A percentile compares a stretch with the other conserved stretches of the same genome.
phyloP scores from a whole-genome alignment of 441 rosid species.

The Eugenia klotzschiana region DNA sequence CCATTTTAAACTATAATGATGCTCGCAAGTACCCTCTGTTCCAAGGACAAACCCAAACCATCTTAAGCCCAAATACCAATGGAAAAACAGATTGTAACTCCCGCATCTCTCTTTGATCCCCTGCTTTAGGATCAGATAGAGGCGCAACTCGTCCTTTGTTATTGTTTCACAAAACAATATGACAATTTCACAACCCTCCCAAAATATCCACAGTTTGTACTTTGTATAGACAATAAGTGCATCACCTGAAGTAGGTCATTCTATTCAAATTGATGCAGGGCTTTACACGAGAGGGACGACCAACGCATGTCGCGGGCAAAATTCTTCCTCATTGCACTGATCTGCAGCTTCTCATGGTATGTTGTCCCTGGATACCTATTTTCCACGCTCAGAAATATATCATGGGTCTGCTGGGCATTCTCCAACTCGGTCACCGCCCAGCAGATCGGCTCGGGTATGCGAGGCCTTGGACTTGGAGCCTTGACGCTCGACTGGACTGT shows the following conservation, averaged over 20 bases:
- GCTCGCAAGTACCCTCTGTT: not conserved
- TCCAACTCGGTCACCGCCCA: constrained; percentile 71
- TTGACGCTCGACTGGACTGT: constrained; percentile 74
- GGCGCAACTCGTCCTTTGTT: not conserved
- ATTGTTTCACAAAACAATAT: not conserved
- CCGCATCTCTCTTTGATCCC: not conserved
- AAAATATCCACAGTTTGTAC: not conserved
- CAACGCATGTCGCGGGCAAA: constrained; percentile 49
- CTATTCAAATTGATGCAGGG: constrained; percentile 21
- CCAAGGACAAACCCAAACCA: not conserved
- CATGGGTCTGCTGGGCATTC: constrained; percentile 84
- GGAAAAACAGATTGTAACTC: not conserved
- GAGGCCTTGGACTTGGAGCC: constrained; percentile 76
- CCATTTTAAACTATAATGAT: not conserved
- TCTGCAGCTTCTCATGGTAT: constrained; percentile 64
- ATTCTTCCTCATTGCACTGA: constrained; percentile 62
- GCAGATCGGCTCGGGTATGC: constrained; percentile 78
- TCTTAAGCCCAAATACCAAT: not conserved
- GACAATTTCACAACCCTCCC: not conserved
- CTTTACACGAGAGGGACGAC: constrained; percentile 68
- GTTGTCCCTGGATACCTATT: constrained; percentile 67
- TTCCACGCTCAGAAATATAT: constrained; percentile 59
- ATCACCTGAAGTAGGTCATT: not conserved
- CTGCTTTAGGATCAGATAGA: not conserved
- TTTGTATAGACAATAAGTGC: not conserved